These are phyloP conservation scores for Starmerella bacillaris DNA, from an alignment of 805 yeast genomes.

Conservation along the genomic window DNA sequence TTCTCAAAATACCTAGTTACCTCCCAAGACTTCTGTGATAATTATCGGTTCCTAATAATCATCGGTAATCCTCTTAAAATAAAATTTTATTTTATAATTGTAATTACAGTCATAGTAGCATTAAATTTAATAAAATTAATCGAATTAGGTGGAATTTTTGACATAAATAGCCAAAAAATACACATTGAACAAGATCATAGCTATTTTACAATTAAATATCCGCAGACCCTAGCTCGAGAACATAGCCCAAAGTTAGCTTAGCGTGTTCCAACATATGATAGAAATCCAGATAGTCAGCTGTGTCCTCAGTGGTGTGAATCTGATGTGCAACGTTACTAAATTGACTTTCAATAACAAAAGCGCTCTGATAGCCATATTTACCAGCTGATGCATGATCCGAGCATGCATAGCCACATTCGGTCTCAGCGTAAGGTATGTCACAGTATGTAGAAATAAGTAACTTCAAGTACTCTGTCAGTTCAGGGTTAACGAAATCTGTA, in stretches of 20 bases:
- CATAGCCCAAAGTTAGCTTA: constrained; percentile 55
- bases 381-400: constrained; percentile 82
- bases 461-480: constrained; percentile 44
- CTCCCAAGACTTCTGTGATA: too few relatives aligned
- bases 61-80: too few relatives aligned
- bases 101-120: too few relatives aligned
- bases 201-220: constrained; percentile 4
- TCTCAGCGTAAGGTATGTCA: constrained; percentile 50
- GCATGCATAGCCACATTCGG: constrained; percentile 80
- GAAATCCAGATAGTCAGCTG: constrained; percentile 61
- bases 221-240: constrained; percentile 42
- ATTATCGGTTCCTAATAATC: too few relatives aligned
- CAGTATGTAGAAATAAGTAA: constrained; percentile 44
- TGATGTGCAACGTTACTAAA: constrained; percentile 41
- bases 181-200: not conserved
- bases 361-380: constrained; percentile 66
- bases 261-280: constrained; percentile 67
- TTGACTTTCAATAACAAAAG: constrained; percentile 65
- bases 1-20: too few relatives aligned
- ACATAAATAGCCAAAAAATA: too few relatives aligned
- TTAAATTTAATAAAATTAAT: too few relatives aligned
- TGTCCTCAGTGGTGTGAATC: constrained; percentile 64
- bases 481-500: constrained; percentile 43
- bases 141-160: too few relatives aligned
- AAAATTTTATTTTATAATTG: too few relatives aligned